phyloP scores from a whole-genome alignment of 352 stramenopile genomes.

The Phytophthora litchii region DNA sequence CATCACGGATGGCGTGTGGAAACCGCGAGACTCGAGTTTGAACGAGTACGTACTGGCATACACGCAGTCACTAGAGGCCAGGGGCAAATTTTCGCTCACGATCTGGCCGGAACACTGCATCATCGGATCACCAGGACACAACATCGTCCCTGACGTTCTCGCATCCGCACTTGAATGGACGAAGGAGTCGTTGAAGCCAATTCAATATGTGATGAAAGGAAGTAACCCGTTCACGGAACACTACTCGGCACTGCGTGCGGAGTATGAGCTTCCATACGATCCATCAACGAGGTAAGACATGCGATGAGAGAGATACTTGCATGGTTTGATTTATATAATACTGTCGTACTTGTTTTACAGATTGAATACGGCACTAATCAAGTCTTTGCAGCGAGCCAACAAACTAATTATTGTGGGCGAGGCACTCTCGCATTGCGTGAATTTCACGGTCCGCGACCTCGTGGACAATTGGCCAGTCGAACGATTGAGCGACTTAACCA shows the following conservation, averaged over 20 bases:
- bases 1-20: constrained; percentile 60
- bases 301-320: neutral
- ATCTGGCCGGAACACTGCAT: constrained; percentile 98
- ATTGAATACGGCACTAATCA: constrained; percentile 87
- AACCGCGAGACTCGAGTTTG: constrained; percentile 56
- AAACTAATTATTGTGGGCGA: constrained; percentile 93
- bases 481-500: constrained; percentile 54
- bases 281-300: constrained; percentile 46
- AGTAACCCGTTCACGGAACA: constrained; percentile 95
- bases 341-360: constrained; percentile 5
- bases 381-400: constrained; percentile 70
- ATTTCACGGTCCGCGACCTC: constrained; percentile 94
- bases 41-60: constrained; percentile 90
- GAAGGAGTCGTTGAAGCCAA: constrained; percentile 50
- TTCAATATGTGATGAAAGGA: constrained; percentile 92
- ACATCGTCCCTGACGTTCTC: constrained; percentile 80
- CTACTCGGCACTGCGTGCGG: constrained; percentile 92
- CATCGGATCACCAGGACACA: constrained; percentile 88
- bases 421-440: constrained; percentile 95
- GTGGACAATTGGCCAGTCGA: constrained; percentile 78
- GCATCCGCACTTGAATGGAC: constrained; percentile 85
- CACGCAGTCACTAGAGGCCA: constrained; percentile 79
- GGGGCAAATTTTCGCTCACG: constrained; percentile 87
- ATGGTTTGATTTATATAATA: neutral
- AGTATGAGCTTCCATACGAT: constrained; percentile 85